These are phyloP conservation scores for Carex littledalei DNA, from an alignment of 176 grass and related monocot genomes.

Conservation along the genomic window DNA sequence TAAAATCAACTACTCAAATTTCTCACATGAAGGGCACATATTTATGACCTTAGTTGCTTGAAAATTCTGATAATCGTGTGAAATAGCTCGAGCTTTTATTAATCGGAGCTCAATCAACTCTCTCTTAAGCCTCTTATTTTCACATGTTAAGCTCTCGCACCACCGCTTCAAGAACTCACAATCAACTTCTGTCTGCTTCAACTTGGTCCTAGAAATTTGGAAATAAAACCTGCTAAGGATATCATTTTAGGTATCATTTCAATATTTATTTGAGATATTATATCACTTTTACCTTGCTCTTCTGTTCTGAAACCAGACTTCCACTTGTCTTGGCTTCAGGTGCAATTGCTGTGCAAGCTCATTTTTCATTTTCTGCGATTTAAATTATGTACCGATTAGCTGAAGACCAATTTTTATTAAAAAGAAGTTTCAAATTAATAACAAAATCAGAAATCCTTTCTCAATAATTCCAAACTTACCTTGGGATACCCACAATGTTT, in stretches of 20 bases:
- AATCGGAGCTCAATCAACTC: conserved; percentile 44
- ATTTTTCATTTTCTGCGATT: conserved; percentile 51
- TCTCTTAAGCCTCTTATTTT: conserved; percentile 59
- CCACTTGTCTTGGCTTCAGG: conserved; percentile 60
- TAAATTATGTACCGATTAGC: not conserved
- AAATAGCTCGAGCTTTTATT: not conserved
- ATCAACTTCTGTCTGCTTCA: conserved; percentile 74
- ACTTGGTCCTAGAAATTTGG: conserved; percentile 42
- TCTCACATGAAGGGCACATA: conserved; percentile 50
- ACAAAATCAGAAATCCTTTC: not conserved
- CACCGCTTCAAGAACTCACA: conserved; percentile 45
- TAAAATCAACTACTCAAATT: conserved; percentile 21
- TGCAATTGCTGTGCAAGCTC: conserved; percentile 54
- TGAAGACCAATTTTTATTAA: not conserved
- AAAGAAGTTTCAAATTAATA: not conserved
- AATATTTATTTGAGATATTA: not conserved
- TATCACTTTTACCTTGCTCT: conserved; percentile 56
- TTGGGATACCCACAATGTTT: not conserved
- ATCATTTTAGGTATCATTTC: not conserved
- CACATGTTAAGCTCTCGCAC: conserved; percentile 50
- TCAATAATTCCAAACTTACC: not conserved
- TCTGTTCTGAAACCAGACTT: conserved; percentile 93
- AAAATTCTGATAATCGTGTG: conserved; percentile 21
- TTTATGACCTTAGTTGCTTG: conserved; percentile 5
- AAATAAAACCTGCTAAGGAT: not conserved